Evolutionary conservation across 805 yeast genomes (phyloP), one percentile per base, ranked within the genome.

Genomic region (Ogataea methanolica): DNA sequence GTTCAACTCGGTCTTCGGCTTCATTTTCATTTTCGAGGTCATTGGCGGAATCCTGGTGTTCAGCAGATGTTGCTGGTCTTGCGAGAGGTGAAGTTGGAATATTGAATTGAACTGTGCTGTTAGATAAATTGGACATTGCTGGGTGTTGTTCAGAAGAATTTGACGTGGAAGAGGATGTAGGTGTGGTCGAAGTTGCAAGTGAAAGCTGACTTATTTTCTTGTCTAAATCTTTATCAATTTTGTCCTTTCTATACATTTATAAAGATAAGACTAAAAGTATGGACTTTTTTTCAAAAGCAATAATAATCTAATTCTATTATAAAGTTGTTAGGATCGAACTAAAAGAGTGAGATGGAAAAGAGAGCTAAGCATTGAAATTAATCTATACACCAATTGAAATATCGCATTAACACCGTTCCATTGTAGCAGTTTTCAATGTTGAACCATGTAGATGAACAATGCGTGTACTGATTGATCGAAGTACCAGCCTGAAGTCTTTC

Each of bases 81-180:
- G 63, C 52, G 8, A 60, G 47, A 1, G 63, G 63, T 19, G 63
- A 61, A 2, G 58, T 49, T 33, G 60, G 54, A 5, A 39, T 17
- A 23, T 26, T 29, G 17, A 39, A 39, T 14, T 39, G 42, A 23
- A 39, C 46, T 16, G n/a, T 38, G 12, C 34, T 41, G 26, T 12
- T 36, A 9, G 34, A 17, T 21, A 47, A 19, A 9, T 45, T 17
- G 6, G 43, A 42, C 42, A 16, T 35, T 37, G 6, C 6, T 29
- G 31, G 14, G 21, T 43, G 43, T 1, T 26, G 9, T 7, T 41
- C 46, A 26, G 43, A 14, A 29, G 35, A 38, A 31, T 45, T 31
- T 26, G 36, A 22, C 15, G 33, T 15, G 6, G 26, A n/a, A 11
- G 48, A 19, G 15, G 46, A 22, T 2, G n/a, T n/a, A 6, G 46